Conservation (phyloP, 2,329 filamentous ascomycete species). For the Fonsecaea monophora region DNA sequence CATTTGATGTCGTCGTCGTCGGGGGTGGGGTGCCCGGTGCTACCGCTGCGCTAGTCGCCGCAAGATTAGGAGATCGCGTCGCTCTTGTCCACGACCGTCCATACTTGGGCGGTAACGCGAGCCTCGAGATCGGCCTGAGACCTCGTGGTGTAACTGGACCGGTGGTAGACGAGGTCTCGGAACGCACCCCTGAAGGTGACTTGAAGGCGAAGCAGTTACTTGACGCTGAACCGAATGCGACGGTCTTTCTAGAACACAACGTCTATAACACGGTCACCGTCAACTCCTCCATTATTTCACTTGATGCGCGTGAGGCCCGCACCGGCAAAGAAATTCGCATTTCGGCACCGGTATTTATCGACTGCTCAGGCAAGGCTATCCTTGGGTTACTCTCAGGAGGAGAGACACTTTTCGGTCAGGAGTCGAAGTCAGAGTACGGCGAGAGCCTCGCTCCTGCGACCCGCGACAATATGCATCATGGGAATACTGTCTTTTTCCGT, state of each 20-base stretch:
- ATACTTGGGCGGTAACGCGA: conserved; percentile 17
- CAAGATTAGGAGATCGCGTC: conserved; percentile 18
- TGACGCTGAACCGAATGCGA: conserved; percentile 12
- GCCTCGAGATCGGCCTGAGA: conserved; percentile 18
- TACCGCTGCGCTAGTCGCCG: conserved; percentile 12
- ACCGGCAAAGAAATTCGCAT: conserved; percentile 18
- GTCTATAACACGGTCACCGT: conserved; percentile 7
- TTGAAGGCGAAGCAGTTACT: conserved; percentile 12
- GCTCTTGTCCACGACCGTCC: conserved; percentile 22
- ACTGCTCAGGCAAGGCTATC: conserved; percentile 18
- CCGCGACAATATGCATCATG: conserved; percentile 41
- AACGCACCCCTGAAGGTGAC: conserved; percentile 18
- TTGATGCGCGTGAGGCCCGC: conserved; percentile 19
- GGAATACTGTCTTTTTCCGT: conserved; percentile 24
- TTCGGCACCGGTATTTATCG: conserved; percentile 11
- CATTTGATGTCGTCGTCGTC: conserved; percentile 18
- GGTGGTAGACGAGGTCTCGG: conserved; percentile 15
- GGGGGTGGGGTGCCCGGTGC: conserved; percentile 13
- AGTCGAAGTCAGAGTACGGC: conserved; percentile 66
- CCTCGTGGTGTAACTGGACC: conserved; percentile 16
- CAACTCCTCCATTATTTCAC: not conserved
- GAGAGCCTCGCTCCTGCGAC: conserved; percentile 62
- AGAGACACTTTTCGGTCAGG: conserved; percentile 22
- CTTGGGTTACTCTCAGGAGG: conserved; percentile 5
- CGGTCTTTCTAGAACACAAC: conserved; percentile 16